phyloP scores from a whole-genome alignment of 306 rosid genomes.

The Vigna radiata region DNA sequence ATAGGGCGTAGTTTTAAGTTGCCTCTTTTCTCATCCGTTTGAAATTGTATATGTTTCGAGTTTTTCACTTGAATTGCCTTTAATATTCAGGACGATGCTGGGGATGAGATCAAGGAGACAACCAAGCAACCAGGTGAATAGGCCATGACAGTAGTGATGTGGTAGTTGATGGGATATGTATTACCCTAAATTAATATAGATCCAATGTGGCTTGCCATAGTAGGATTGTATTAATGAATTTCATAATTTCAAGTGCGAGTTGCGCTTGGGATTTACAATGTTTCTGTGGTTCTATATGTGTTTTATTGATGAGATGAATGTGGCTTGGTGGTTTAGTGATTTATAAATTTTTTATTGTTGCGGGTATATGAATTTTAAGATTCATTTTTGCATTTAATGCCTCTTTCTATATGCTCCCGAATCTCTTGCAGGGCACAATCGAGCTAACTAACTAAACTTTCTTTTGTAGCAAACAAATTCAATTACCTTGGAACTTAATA shows the following conservation, averaged over 20 bases:
- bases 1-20: background rate
- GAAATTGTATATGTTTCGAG: background rate
- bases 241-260: conserved; percentile 46
- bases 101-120: conserved; percentile 93
- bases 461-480: background rate
- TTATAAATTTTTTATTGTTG: conserved; percentile 25
- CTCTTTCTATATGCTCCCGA: background rate
- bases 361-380: conserved; percentile 12
- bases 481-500: background rate
- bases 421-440: conserved; percentile 5
- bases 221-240: conserved; percentile 51
- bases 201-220: conserved; percentile 57
- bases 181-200: conserved; percentile 46
- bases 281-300: conserved; percentile 53
- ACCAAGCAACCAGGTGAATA: conserved; percentile 63
- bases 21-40: background rate
- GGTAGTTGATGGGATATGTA: conserved; percentile 49
- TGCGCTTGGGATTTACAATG: conserved; percentile 49
- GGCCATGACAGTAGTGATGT: conserved; percentile 59
- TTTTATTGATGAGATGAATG: conserved; percentile 56
- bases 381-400: conserved; percentile 14
- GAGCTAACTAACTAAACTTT: background rate
- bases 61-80: background rate
- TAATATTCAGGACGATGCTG: conserved; percentile 78
- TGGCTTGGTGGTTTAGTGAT: conserved; percentile 50